Evolutionary conservation across 208 protist genomes (phyloP).

Genomic region (Vickermania spadyakhi): DNA sequence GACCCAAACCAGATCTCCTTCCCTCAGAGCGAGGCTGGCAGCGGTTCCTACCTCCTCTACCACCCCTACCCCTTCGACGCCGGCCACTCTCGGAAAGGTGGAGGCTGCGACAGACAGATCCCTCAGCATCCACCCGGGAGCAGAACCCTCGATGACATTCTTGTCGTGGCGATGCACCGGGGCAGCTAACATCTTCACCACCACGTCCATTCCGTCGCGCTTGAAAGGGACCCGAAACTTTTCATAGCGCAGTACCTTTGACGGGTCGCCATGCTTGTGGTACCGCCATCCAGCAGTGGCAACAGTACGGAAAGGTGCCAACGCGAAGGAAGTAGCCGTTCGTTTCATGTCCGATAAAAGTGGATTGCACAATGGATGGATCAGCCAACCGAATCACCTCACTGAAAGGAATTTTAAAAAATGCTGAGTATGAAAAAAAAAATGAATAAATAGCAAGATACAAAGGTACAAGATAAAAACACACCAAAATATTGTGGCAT

Average conservation of each 20-base stretch:
- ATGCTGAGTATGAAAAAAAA: constrained; percentile 11
- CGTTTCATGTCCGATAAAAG: too few species aligned
- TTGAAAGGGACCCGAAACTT: constrained; percentile 81
- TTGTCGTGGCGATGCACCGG: constrained; percentile 96
- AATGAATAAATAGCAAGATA: constrained; percentile 6
- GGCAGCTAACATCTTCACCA: constrained; percentile 93
- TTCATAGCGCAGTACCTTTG: constrained; percentile 77
- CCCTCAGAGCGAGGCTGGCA: constrained; percentile 54
- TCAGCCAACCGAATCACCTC: too few species aligned
- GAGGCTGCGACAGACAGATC: neutral
- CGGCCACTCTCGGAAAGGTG: constrained; percentile 59
- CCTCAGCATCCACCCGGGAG: constrained; percentile 23
- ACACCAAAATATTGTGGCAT: too few species aligned
- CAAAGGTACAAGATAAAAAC: too few species aligned
- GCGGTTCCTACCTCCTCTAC: constrained; percentile 89
- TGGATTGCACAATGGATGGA: too few species aligned
- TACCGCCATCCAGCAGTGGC: constrained; percentile 84
- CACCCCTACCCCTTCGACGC: constrained; percentile 93
- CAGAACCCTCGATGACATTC: constrained; percentile 91
- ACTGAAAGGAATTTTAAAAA: too few species aligned
- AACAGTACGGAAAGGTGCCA: constrained; percentile 61
- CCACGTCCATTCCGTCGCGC: constrained; percentile 68
- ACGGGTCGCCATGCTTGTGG: constrained; percentile 58
- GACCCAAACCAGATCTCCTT: constrained; percentile 92
- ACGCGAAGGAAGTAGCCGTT: neutral